phyloP scores from a whole-genome alignment of 805 yeast genomes.

The Starmerella kuoi region DNA sequence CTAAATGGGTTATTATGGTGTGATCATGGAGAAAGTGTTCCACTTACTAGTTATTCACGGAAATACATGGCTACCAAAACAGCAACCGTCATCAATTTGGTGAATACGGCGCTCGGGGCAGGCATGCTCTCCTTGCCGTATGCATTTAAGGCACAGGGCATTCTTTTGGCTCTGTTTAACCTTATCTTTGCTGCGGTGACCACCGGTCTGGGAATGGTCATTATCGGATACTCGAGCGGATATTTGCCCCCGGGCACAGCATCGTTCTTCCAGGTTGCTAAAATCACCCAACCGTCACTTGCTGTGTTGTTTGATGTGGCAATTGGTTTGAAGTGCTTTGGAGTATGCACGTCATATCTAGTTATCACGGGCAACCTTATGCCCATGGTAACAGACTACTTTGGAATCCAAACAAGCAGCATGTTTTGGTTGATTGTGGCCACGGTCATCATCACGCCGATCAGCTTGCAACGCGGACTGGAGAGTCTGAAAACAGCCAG shows the following conservation, averaged over 20 bases:
- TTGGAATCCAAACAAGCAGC: constrained; percentile 37
- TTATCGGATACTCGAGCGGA: constrained; percentile 22
- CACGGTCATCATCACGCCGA: constrained; percentile 38
- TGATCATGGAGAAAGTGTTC: too few relatives aligned
- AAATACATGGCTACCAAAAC: constrained; percentile 36
- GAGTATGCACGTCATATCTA: constrained; percentile 63
- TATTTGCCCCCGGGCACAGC: constrained; percentile 50
- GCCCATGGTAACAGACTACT: constrained; percentile 38
- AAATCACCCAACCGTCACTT: constrained; percentile 55
- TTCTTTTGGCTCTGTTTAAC: constrained; percentile 42
- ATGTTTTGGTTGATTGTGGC: constrained; percentile 20
- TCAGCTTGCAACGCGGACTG: constrained; percentile 61
- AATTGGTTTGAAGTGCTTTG: constrained; percentile 66
- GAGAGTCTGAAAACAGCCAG: constrained; percentile 82
- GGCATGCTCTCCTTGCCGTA: constrained; percentile 68
- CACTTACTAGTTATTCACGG: too few relatives aligned
- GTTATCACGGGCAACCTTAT: constrained; percentile 64
- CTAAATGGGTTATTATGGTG: too few relatives aligned
- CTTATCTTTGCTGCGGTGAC: constrained; percentile 49
- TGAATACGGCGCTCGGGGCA: constrained; percentile 67
- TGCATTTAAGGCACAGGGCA: constrained; percentile 53
- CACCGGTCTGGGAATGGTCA: constrained; percentile 47
- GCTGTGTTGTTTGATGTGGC: constrained; percentile 60
- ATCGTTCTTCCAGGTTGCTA: constrained; percentile 56
- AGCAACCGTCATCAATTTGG: constrained; percentile 50